Conservation (phyloP, 225 moss, liverwort and hornwort genomes). For the Neckera pumila region DNA sequence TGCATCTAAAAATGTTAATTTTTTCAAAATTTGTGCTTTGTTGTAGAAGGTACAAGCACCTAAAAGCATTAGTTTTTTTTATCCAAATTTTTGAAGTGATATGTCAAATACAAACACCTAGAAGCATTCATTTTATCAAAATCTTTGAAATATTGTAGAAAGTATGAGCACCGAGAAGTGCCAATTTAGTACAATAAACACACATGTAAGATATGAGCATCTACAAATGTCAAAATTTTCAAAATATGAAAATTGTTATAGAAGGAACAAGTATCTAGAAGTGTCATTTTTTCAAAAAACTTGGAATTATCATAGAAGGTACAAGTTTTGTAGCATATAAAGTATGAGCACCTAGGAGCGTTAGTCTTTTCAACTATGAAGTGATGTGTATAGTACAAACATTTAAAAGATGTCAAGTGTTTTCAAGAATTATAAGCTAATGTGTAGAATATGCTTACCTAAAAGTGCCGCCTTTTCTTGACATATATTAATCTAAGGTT, state of each 20-base stretch:
- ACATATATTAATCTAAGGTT: background rate
- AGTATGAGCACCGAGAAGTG: background rate
- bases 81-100: background rate
- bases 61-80: background rate
- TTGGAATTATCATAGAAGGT: background rate
- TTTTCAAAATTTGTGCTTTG: background rate
- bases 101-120: no score
- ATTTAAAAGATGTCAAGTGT: background rate
- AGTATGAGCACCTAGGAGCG: accelerated
- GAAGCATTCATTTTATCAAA: background rate
- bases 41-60: background rate
- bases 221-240: background rate
- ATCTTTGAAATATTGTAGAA: background rate
- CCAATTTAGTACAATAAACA: background rate
- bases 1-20: background rate
- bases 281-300: no score
- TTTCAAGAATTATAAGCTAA: background rate
- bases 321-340: background rate
- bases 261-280: background rate
- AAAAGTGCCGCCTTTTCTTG: background rate
- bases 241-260: background rate
- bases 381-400: no score
- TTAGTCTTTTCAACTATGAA: background rate
- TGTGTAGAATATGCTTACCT: background rate
- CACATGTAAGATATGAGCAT: accelerated